Base-by-base conservation (phyloP, 1,284 basidiomycete species). In the Cutaneotrichosporon spelunceum region DNA sequence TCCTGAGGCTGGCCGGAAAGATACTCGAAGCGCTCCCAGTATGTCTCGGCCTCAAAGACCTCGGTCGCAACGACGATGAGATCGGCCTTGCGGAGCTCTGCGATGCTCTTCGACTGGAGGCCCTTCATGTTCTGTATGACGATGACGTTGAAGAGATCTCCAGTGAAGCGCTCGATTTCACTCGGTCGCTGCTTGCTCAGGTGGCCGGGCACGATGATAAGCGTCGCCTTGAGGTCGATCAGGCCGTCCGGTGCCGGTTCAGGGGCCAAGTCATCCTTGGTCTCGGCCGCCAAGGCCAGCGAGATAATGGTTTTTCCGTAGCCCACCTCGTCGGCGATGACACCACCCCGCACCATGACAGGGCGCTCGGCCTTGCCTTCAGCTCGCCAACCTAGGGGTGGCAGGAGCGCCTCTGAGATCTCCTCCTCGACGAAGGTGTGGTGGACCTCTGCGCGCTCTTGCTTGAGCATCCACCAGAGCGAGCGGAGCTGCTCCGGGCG, bases 241-340 rank as follows among this genome's bases (percentile, higher is more conserved):
- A 88, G 78, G 19, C 82, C 75, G 6, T 62, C 39, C 3, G 74
- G 67, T 9, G 80, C 80, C 59, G 81, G 81, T 53, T 81, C 80
- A n/a, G 82, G 80, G 2, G 80, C 73, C 65, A 88, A 84, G 2
- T 49, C 53, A 57, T 83, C 81, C 60, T 82, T 81, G 33, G 89
- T 84, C 42, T 82, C 57, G 79, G 80, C 60, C 66, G 95, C 88
- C 59, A 97, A 83, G 11, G 89, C 93, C 23, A 97, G 84, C 0
- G 92, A 93, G 68, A 97, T 96, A 27, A 93, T 93, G 0, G 93
- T 97, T 81, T 97, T 97, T 34, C 93, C 93, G 73, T 97, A 97
- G 55, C 94, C 93, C 67, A 97, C 93, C 76, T 95, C 89, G 72
- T 97, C 93, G 9, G 94, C 94, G 52, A 97, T 85, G 57, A 97